phyloP scores from a whole-genome alignment of 306 rosid genomes.

The Pyrus communis region DNA sequence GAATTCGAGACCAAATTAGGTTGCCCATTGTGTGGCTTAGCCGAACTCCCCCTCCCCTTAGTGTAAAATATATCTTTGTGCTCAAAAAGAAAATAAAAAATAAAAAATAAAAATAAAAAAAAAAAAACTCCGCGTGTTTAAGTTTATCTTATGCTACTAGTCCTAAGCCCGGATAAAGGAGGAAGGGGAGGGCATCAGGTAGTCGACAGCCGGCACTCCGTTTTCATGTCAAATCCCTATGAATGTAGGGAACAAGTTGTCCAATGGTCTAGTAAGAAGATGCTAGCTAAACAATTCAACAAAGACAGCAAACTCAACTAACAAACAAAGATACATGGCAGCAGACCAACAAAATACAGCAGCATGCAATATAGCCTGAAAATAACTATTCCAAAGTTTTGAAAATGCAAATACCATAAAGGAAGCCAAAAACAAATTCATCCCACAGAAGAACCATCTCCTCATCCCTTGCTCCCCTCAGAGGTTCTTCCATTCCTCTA shows the following conservation, averaged over 20 bases:
- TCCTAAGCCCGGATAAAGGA: no score
- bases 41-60: no score
- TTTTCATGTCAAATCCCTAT: no score
- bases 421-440: not conserved
- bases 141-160: no score
- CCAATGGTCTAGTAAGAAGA: not conserved
- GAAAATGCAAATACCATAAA: not conserved
- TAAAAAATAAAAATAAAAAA: no score
- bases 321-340: not conserved
- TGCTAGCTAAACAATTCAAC: not conserved
- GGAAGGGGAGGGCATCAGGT: no score
- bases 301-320: not conserved
- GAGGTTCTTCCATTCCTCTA: not conserved
- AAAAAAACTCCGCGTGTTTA: no score
- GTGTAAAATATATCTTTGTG: no score
- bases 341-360: not conserved
- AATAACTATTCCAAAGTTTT: not conserved
- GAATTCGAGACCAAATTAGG: no score
- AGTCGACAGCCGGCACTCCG: no score
- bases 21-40: no score
- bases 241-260: not conserved
- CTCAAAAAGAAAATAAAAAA: no score
- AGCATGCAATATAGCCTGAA: not conserved
- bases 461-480: not conserved
- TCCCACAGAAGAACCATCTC: not conserved